Evolutionary conservation across 2,329 filamentous ascomycete species (phyloP).

Genomic region (Aureobasidium sp.): DNA sequence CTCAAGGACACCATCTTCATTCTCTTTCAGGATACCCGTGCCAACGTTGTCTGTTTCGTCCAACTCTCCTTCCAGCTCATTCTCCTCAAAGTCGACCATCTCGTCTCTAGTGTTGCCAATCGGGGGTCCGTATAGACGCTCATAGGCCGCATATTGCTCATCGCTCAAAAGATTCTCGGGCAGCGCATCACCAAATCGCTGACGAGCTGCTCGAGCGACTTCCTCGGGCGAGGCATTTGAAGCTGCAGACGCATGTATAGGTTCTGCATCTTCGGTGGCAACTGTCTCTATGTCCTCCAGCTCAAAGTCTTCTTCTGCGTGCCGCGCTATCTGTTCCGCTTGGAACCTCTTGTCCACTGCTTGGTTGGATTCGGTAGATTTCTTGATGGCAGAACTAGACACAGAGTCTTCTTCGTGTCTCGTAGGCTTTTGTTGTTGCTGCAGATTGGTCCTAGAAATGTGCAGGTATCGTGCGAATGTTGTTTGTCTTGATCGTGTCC

Average conservation of each 20-base stretch:
- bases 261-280: constrained; percentile 31
- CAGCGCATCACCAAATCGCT: constrained; percentile 68
- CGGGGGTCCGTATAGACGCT: constrained; percentile 73
- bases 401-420: not conserved
- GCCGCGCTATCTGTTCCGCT: not conserved
- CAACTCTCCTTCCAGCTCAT: constrained; percentile 29
- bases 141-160: constrained; percentile 69
- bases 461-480: not conserved
- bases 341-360: not conserved
- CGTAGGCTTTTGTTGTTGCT: not conserved
- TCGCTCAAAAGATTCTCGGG: constrained; percentile 63
- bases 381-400: not conserved
- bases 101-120: constrained; percentile 57
- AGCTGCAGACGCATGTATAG: not conserved
- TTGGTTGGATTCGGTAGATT: not conserved
- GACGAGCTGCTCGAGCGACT: constrained; percentile 63
- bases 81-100: constrained; percentile 22
- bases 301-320: constrained; percentile 7
- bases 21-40: constrained; percentile 48
- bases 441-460: not conserved
- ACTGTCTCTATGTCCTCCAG: not conserved
- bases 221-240: constrained; percentile 38
- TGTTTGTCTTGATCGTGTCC: not conserved
- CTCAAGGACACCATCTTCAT: constrained; percentile 52
- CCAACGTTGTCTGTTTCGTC: constrained; percentile 43